phyloP scores from a whole-genome alignment of 208 protist species.

The Leishmania tropica region DNA sequence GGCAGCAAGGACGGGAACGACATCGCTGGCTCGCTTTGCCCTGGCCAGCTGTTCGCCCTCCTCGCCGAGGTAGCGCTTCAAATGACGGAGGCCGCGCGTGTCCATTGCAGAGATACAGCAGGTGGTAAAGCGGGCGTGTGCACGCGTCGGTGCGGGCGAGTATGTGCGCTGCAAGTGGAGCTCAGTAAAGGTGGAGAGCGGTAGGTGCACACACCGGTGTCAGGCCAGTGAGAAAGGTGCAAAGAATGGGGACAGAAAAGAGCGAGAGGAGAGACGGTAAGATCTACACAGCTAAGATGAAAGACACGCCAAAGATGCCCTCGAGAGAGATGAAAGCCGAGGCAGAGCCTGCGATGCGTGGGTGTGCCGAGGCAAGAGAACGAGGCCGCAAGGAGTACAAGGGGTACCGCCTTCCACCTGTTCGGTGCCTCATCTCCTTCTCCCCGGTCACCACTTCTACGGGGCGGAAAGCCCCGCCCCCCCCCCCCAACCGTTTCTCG shows the following conservation, averaged over 20 bases:
- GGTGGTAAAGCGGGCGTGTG: too few species aligned
- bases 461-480: background rate
- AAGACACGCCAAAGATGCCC: background rate
- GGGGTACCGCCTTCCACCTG: background rate
- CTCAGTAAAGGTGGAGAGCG: background rate
- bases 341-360: background rate
- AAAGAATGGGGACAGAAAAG: background rate
- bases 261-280: background rate
- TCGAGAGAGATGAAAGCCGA: background rate
- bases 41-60: constrained; percentile 24
- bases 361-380: background rate
- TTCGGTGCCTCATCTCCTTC: background rate
- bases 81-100: constrained; percentile 48
- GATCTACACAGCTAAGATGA: too few species aligned
- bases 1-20: constrained; percentile 60
- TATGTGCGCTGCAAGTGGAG: background rate
- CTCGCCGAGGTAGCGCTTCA: constrained; percentile 53
- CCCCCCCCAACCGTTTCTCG: background rate
- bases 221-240: background rate
- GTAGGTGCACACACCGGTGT: background rate
- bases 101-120: constrained; percentile 13
- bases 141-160: background rate
- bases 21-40: constrained; percentile 48
- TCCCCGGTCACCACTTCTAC: background rate
- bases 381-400: too few species aligned